Base-by-base conservation (phyloP, 371 early-diverging fungal species). In the Quaeritorhiza haematococci region DNA sequence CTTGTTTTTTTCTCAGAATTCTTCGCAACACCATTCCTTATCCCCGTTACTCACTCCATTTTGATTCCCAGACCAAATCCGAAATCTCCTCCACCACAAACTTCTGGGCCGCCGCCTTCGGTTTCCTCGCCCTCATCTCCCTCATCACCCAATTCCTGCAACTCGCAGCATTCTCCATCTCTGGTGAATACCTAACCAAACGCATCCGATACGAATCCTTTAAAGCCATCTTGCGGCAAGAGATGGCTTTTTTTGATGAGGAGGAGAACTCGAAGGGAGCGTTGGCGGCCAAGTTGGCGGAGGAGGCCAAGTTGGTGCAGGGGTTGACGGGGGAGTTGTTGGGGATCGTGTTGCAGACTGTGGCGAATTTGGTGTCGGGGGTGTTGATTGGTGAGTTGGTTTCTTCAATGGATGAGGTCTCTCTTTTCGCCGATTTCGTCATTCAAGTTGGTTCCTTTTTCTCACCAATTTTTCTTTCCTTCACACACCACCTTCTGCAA, bases 161-260 rank as follows among this genome's bases (percentile, higher is more conserved):
- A 38, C 10, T 38, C 13, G 38, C 38, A 13, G 10, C n/a, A n/a
- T 38, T 38, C n/a, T 10, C 13, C 38, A 38, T 38, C 10, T 10
- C 38, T 38, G 38, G 38, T 49, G 85, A 85, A 55, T 51, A 49
- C 13, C 68, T 90, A 54, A 85, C 87, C 2, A 70, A 60, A 35
- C 72, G 80, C 4, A 62, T 90, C 50, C 74, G 90, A 33, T 50
- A 69, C 35, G 57, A 62, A 49, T 63, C 72, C 7, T 89, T 89
- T 69, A 48, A 63, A 7, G 69, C 83, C 7, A 71, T 89, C 49
- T 55, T 90, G 59, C 64, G 75, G 3, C 95, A 95, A 76, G 92
- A 93, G 61, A 83, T 57, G 27, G 87, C 77, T 3, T 96, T 78
- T 69, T 96, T 87, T 69, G 96, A 96, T 69, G 76, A 82, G 28